Evolutionary conservation across 1,139 yeast species (phyloP), one percentile per base, ranked within the genome.

Genomic region (Sugiyamaella xylanicola): DNA sequence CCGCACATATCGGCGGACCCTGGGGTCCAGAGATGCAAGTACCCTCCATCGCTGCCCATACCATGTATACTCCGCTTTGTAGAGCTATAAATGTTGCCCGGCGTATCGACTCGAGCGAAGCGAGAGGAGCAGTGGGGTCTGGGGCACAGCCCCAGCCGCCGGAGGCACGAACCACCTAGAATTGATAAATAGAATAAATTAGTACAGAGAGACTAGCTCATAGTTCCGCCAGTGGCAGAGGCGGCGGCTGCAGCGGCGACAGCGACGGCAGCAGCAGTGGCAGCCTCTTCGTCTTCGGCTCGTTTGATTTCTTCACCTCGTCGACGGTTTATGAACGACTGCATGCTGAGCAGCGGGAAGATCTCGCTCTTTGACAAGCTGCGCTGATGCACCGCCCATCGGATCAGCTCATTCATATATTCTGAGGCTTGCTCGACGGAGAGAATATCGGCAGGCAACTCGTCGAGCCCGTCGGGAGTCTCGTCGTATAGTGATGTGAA

Each of bases 321-420:
- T 3, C 52, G 19, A 3, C 43, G 42, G n/a, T 37, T 46, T 20
- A 54, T 36, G 29, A 48, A 44, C 13, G 54, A 46, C 27, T 54
- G 52, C n/a, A 54, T 20, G 15, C 50, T 22, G 27, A 50, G 48
- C 19, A 54, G 35, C 7, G 57, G 57, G 36, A 46, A 50, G 1
- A 54, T 41, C 22, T 54, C 54, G 22, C 43, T 42, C 16, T 44
- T 50, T 2, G 57, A 46, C 13, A 54, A 36, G 20, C 36, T 39
- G 11, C 54, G 45, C 44, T 54, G 57, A 43, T 50, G 57, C 13
- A 54, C 57, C 3, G 54, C 42, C 47, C 46, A 54, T 13, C 44
- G 32, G 36, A 54, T 50, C n/a, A 54, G 36, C 45, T 51, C 47
- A 15, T 45, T 45, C 36, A 39, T 45, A 45, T 54, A 51, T 11